Conservation (phyloP, 2,329 filamentous ascomycete genomes). For the Calonectria fujianensis region DNA sequence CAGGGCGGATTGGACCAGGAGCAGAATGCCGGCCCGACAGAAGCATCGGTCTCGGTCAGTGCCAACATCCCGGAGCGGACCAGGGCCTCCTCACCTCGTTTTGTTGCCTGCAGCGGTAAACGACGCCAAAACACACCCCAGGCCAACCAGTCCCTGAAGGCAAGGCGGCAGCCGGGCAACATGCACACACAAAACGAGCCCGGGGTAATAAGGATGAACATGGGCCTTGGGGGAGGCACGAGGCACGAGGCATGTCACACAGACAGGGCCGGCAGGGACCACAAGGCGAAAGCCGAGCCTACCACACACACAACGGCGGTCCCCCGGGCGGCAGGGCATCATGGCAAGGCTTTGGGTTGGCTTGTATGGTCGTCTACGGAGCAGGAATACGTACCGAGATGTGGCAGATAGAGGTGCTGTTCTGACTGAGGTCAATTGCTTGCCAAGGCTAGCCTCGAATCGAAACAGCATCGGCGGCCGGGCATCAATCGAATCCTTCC, state of each 20-base stretch:
- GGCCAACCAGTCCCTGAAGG: constrained; percentile 10
- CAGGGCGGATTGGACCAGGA: constrained; percentile 9
- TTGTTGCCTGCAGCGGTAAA: constrained; percentile 19
- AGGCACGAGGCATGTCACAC: constrained; percentile 29
- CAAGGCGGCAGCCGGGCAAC: constrained; percentile 26
- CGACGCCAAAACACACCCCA: constrained; percentile 26
- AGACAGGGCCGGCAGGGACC: constrained; percentile 26
- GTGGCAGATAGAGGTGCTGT: constrained; percentile 10
- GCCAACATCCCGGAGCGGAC: constrained; percentile 17
- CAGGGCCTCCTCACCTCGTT: constrained; percentile 18
- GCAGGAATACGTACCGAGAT: constrained; percentile 20
- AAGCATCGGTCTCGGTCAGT: constrained; percentile 32
- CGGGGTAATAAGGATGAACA: constrained; percentile 30
- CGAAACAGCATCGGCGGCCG: constrained; percentile 14
- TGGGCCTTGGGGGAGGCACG: constrained; percentile 25
- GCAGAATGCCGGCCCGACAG: constrained; percentile 23
- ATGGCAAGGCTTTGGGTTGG: constrained; percentile 20
- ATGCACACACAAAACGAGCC: constrained; percentile 25
- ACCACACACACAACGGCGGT: constrained; percentile 13
- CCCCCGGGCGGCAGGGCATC: constrained; percentile 14
- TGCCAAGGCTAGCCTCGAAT: constrained; percentile 23
- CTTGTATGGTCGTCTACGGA: background rate
- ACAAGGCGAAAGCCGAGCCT: constrained; percentile 35
- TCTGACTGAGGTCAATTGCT: constrained; percentile 6
- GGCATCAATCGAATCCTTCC: constrained; percentile 22